Evolutionary conservation across 495 filamentous ascomycete species (phyloP), one percentile per base, ranked within the genome.

Genomic region (Penicillium flavigenum): DNA sequence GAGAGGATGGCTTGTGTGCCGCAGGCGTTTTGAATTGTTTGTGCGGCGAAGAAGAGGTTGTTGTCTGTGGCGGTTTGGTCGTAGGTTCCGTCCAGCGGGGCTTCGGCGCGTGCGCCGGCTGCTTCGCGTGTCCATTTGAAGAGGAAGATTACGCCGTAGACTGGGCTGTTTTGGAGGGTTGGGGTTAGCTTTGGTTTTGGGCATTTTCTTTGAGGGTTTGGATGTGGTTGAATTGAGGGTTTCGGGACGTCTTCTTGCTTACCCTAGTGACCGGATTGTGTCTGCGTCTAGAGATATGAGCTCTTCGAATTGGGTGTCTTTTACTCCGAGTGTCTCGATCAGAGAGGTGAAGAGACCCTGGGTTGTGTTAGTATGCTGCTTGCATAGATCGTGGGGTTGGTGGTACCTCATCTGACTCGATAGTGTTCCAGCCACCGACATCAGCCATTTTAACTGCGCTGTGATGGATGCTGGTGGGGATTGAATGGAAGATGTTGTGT

Each of bases 1-100:
- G 88, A 92, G 32, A 99, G 84, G 57, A 99, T 85, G 24, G 94
- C 94, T 76, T 98, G 94, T 16, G 94, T 99, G 56, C 92, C 94
- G 78, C 94, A 99, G 26, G 94, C 94, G 78, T 99, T 99, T 77
- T 98, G 94, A 73, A 99, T 99, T 1, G 93, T 97, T 76, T 99
- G 94, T 12, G 88, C 86, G 3, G 94, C 94, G 78, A 99, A 99
- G 81, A 96, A 99, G 64, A 97, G 76, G 52, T 79, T 84, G 52
- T 79, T 84, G 4, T 87, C 75, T 46, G 64, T 52, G 1, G 91
- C 89, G 11, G 77, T 80, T 56, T 78, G 75, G 76, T 96, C 93
- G 74, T 89, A 96, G 44, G 72, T 79, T 48, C 94, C 92, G 70
- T 96, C 89, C 39, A 78, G 71, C 41, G 89, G 88, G 20, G 83